Percentiles rank a stretch among this genome's conserved stretches.
Evolutionary conservation across 2,329 filamentous ascomycete genomes (phyloP).

Genomic region (Dendryphion nanum): DNA sequence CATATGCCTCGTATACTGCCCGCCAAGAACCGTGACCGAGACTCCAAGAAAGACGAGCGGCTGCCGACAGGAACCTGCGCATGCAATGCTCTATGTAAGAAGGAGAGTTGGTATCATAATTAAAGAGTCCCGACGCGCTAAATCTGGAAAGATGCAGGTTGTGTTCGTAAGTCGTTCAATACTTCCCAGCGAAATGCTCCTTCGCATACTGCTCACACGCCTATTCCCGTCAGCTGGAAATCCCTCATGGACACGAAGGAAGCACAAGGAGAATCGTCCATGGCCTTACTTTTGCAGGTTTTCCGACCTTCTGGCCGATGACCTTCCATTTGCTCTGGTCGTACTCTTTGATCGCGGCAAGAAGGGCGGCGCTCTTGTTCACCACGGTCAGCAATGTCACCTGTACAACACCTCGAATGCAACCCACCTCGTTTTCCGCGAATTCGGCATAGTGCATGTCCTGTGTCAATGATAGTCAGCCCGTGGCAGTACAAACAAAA

Average conservation of each 20-base stretch:
- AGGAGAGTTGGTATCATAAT: constrained; percentile 41
- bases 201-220: constrained; percentile 93
- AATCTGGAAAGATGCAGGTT: constrained; percentile 37
- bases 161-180: constrained; percentile 41
- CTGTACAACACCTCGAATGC: constrained; percentile 1
- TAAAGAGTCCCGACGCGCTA: constrained; percentile 29
- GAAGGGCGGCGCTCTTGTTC: constrained; percentile 69
- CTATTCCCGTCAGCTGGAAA: constrained; percentile 43
- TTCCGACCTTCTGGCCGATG: constrained; percentile 94
- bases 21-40: constrained; percentile 22
- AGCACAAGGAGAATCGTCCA: constrained; percentile 7
- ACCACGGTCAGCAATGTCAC: constrained; percentile 19
- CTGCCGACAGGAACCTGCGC: constrained; percentile 27
- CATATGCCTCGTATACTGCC: no score
- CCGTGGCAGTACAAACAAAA: constrained; percentile 10
- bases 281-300: constrained; percentile 80
- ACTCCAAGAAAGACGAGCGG: constrained; percentile 27
- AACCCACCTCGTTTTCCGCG: constrained; percentile 84
- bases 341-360: constrained; percentile 97
- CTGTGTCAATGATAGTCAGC: constrained; percentile 47
- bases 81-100: constrained; percentile 28
- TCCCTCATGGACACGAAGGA: constrained; percentile 1
- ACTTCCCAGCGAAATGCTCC: constrained; percentile 73
- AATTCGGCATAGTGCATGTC: constrained; percentile 99
- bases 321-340: constrained; percentile 98